phyloP scores from a whole-genome alignment of 2,329 filamentous ascomycete species.

The Fusarium humuli region DNA sequence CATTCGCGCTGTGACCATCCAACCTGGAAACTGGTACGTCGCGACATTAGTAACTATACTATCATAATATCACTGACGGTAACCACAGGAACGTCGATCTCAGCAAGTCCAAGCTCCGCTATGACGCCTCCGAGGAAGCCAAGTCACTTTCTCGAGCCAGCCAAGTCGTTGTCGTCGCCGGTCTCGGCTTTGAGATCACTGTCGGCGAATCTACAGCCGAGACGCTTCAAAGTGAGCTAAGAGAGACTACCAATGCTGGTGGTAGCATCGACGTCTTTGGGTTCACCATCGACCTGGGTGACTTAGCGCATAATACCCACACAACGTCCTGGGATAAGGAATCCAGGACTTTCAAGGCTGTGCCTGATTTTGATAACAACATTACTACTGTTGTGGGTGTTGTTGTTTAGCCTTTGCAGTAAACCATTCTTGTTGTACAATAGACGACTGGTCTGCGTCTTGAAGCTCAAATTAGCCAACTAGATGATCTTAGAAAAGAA shows the following conservation, averaged over 20 bases:
- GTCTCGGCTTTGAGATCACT: background rate
- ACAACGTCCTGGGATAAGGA: background rate
- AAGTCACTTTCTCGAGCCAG: background rate
- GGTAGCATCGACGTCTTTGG: background rate
- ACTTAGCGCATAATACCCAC: background rate
- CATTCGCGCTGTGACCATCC: background rate
- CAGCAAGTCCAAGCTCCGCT: background rate
- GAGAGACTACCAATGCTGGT: background rate
- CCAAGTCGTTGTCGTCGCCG: background rate
- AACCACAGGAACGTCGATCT: background rate
- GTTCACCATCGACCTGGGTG: background rate
- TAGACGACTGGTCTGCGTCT: too few species aligned
- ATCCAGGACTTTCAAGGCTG: background rate
- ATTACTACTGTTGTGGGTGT: background rate
- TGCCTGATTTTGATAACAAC: background rate
- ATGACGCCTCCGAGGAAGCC: background rate
- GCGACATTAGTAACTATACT: too few species aligned
- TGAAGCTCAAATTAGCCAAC: too few species aligned
- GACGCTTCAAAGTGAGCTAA: background rate
- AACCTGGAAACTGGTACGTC: background rate
- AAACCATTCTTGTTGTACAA: too few species aligned
- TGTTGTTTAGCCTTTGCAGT: too few species aligned
- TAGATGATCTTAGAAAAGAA: too few species aligned
- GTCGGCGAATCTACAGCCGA: background rate
- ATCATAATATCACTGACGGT: too few species aligned